Conservation (phyloP, 768 basidiomycete species). For the Lepiota brunneoincarnata region DNA sequence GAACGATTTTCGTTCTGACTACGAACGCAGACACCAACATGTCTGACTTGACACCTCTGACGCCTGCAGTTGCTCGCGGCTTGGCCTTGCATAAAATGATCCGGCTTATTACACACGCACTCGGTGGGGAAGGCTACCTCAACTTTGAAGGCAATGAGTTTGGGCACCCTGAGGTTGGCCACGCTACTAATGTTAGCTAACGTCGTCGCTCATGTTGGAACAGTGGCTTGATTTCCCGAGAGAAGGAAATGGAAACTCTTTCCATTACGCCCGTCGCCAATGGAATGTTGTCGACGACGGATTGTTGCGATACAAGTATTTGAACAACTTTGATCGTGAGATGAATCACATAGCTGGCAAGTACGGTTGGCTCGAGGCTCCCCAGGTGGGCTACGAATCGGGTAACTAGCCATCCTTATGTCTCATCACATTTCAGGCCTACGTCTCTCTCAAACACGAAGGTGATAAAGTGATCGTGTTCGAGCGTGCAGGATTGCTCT, state of each 20-base stretch:
- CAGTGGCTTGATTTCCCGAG: constrained; percentile 99
- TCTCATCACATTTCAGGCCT: constrained; percentile 52
- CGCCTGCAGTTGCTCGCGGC: constrained; percentile 84
- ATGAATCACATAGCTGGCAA: constrained; percentile 88
- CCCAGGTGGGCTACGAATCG: constrained; percentile 54
- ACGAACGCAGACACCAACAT: constrained; percentile 76
- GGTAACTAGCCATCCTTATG: not conserved
- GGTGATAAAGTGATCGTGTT: constrained; percentile 90
- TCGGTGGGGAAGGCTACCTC: constrained; percentile 96
- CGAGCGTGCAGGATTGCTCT: constrained; percentile 91
- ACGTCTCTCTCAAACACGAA: constrained; percentile 93
- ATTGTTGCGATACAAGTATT: constrained; percentile 86
- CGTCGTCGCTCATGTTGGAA: constrained; percentile 2
- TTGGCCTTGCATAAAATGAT: constrained; percentile 97
- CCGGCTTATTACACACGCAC: constrained; percentile 82
- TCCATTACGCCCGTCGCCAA: constrained; percentile 95
- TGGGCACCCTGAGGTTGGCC: constrained; percentile 87
- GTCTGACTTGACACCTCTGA: constrained; percentile 83
- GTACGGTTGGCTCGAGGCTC: constrained; percentile 80
- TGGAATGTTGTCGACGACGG: constrained; percentile 92
- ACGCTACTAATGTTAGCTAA: not conserved
- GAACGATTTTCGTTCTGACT: not conserved
- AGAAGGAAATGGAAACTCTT: constrained; percentile 92
- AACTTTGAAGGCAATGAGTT: constrained; percentile 99
- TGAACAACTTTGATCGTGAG: constrained; percentile 89